These are phyloP conservation scores for Protea cynaroides DNA, from an alignment of 164 flowering plant species.

Conservation along the genomic window DNA sequence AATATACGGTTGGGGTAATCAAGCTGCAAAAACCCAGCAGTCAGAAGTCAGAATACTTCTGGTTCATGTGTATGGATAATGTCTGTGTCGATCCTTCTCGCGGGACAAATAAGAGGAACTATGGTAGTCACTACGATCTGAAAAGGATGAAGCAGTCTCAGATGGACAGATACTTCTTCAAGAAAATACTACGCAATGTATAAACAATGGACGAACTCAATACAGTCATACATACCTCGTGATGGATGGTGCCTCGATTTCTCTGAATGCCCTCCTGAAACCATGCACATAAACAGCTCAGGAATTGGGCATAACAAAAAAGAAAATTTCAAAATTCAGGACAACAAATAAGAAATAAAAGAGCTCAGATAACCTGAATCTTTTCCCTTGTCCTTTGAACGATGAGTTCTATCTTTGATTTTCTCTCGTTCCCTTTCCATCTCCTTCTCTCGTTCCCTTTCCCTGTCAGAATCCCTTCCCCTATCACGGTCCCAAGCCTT, in stretches of 20 bases:
- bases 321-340: neutral
- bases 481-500: conserved; percentile 16
- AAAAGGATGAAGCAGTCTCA: conserved; percentile 3
- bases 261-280: conserved; percentile 57
- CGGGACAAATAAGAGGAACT: conserved; percentile 59
- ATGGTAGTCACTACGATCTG: conserved; percentile 66
- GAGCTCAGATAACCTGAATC: conserved; percentile 36
- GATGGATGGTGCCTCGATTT: conserved; percentile 75
- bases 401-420: conserved; percentile 54
- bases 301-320: neutral
- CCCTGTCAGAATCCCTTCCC: conserved; percentile 55
- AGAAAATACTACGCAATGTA: neutral
- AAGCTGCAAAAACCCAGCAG: too few relatives aligned
- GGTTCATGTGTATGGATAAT: conserved; percentile 34
- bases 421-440: conserved; percentile 52
- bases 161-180: neutral
- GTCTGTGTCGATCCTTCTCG: conserved; percentile 82
- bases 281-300: neutral
- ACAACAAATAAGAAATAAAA: neutral
- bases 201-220: neutral
- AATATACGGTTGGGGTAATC: too few relatives aligned
- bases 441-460: conserved; percentile 30
- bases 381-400: conserved; percentile 61
- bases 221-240: conserved; percentile 61
- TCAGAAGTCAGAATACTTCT: too few relatives aligned